Percentiles rank a stretch among this genome's conserved stretches.
phyloP scores from a whole-genome alignment of 2,329 filamentous ascomycete species.

The Colletotrichum godetiae region DNA sequence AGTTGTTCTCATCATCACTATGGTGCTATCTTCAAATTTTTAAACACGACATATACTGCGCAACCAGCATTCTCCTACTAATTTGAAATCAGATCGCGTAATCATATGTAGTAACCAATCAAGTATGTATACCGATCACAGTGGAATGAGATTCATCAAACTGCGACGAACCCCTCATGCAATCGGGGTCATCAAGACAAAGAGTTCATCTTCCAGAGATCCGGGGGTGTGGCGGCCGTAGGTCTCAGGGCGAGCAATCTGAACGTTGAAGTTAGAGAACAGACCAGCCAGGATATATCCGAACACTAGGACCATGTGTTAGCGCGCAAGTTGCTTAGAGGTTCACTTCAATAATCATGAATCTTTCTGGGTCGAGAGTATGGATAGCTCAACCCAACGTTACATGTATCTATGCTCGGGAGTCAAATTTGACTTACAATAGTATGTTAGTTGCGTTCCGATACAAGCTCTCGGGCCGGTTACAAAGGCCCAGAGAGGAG shows the following conservation, averaged over 20 bases:
- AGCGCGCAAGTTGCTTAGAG: background rate
- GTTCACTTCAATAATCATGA: too few species aligned
- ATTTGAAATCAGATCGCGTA: too few species aligned
- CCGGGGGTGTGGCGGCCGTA: background rate
- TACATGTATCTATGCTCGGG: too few species aligned
- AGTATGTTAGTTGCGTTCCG: background rate
- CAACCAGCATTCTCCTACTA: too few species aligned
- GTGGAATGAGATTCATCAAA: too few species aligned
- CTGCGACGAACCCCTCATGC: too few species aligned
- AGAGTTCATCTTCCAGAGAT: background rate
- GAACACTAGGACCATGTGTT: background rate
- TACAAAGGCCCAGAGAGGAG: background rate
- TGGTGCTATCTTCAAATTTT: too few species aligned
- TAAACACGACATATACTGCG: too few species aligned
- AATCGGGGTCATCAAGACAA: background rate
- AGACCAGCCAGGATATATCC: background rate
- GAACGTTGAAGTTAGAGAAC: background rate
- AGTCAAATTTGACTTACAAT: background rate
- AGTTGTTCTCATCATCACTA: too few species aligned
- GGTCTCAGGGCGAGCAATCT: background rate
- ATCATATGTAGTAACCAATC: background rate
- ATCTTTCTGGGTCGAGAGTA: too few species aligned
- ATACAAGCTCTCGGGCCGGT: background rate
- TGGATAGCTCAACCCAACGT: too few species aligned
- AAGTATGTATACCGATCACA: background rate